Percentiles rank a stretch among this genome's conserved stretches.
These are phyloP conservation scores for Barnettozyma populi DNA, from an alignment of 805 yeast genomes.

Conservation along the genomic window DNA sequence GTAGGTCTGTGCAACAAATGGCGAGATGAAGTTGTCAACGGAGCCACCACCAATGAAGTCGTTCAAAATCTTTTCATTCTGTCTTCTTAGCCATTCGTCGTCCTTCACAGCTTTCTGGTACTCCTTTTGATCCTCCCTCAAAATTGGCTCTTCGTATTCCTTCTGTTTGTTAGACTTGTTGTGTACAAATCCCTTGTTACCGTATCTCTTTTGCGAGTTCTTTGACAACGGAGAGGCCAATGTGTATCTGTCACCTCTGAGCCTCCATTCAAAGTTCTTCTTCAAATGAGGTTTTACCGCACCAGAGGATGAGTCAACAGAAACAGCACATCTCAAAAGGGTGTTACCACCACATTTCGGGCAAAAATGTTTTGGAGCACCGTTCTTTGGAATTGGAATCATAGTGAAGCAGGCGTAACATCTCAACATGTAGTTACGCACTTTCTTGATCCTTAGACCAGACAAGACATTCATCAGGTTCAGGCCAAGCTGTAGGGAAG, in stretches of 20 bases:
- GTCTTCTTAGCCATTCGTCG: constrained; percentile 80
- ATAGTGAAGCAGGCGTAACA: constrained; percentile 95
- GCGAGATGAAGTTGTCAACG: constrained; percentile 81
- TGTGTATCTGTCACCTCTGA: constrained; percentile 77
- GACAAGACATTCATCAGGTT: constrained; percentile 78
- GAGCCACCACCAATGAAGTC: constrained; percentile 95
- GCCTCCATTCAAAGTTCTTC: constrained; percentile 89
- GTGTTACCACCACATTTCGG: constrained; percentile 95
- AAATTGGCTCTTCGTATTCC: constrained; percentile 44
- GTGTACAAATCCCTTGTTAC: constrained; percentile 78
- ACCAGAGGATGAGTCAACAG: constrained; percentile 75
- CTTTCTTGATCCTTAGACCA: constrained; percentile 79
- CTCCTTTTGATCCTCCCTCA: constrained; percentile 93
- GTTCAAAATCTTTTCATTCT: constrained; percentile 77
- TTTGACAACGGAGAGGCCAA: constrained; percentile 85
- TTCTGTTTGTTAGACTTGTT: constrained; percentile 51
- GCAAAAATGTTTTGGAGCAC: constrained; percentile 82
- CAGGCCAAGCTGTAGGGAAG: constrained; percentile 83
- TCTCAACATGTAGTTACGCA: constrained; percentile 88
- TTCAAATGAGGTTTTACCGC: constrained; percentile 83
- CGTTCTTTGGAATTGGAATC: constrained; percentile 70
- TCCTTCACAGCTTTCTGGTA: constrained; percentile 82
- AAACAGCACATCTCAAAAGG: constrained; percentile 81
- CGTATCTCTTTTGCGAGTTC: constrained; percentile 61
- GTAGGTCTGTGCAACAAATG: constrained; percentile 68